A percentile compares a stretch with the other conserved stretches of the same genome.
These are phyloP conservation scores for Melocanna baccifera DNA, from an alignment of 176 grass and related monocot genomes.

Conservation along the genomic window DNA sequence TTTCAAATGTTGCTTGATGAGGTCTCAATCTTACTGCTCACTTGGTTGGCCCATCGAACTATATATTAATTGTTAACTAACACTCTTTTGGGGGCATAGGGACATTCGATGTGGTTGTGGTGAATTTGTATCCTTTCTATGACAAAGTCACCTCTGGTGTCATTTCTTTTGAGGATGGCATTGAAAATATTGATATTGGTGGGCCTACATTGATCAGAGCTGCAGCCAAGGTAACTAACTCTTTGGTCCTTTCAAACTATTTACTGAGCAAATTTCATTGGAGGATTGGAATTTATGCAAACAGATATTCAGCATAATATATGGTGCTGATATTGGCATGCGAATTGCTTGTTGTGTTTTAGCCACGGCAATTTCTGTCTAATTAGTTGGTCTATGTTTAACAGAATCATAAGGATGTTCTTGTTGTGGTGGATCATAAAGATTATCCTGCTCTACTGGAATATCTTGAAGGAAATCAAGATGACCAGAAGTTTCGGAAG, in stretches of 20 bases:
- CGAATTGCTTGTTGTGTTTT: neutral
- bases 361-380: neutral
- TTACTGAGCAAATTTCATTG: neutral
- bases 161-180: slow-evolving; percentile 72
- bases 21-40: neutral
- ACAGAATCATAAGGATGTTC: slow-evolving; percentile 28
- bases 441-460: slow-evolving; percentile 49
- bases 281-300: neutral
- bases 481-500: slow-evolving; percentile 52
- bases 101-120: slow-evolving; percentile 81
- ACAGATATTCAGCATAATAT: neutral
- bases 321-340: neutral
- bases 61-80: neutral
- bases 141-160: slow-evolving; percentile 64
- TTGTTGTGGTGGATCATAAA: slow-evolving; percentile 40
- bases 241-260: neutral
- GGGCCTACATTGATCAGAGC: slow-evolving; percentile 74
- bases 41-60: neutral
- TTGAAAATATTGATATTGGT: slow-evolving; percentile 87
- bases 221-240: slow-evolving; percentile 56
- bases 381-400: slow-evolving; percentile 1
- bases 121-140: slow-evolving; percentile 83
- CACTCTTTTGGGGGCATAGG: slow-evolving; percentile 21
- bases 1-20: neutral
- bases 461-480: slow-evolving; percentile 40